Base-by-base conservation (phyloP, 345 rosid species). In the Mercurialis annua region DNA sequence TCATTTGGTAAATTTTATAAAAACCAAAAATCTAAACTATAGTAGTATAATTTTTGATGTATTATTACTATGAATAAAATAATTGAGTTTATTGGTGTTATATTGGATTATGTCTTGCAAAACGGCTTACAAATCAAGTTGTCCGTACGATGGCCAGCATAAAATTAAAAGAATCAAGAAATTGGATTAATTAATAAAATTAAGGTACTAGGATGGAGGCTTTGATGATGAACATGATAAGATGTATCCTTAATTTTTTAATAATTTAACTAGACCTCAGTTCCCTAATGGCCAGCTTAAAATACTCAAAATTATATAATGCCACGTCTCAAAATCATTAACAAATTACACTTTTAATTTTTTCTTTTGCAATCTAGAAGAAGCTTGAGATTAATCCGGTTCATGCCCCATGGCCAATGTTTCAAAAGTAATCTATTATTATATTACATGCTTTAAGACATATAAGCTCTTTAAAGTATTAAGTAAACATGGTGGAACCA, bases 351-450 rank as follows among this genome's bases (percentile, higher is more conserved):
- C 17, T 20, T 42, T 18, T 54, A 59, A 51, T 42, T 36, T 36
- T 8, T 7, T 2, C 58, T 40, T 64, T 71, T 53, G 62, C 53
- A 47, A 70, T 80, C 84, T 80, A 82, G 86, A 82, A 40, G n/a
- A n/a, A 80, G 71, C 75, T 56, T 23, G 67, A 67, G 59, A 53
- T 56, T 53, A 52, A 36, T 64, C 40, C 33, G 76, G 82, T 88
- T 81, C 90, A 85, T 67, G 79, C 88, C 82, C 91, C 85, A 74
- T 86, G 78, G 88, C 81, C 90, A 84, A 14, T 61, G 67, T 73
- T 83, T 81, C 65, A 61, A 81, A 87, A 81, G 90, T 76, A 64
- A 70, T 56, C 24, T 69, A 16, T 23, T 60, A 53, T 67, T 66
- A 61, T 73, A 70, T 58, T 61, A 77, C 73, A 76, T 62, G 66